A percentile compares a stretch with the other conserved stretches of the same genome.
These are phyloP conservation scores for Coprinopsis marcescibilis DNA, from an alignment of 768 basidiomycete genomes.

Conservation along the genomic window DNA sequence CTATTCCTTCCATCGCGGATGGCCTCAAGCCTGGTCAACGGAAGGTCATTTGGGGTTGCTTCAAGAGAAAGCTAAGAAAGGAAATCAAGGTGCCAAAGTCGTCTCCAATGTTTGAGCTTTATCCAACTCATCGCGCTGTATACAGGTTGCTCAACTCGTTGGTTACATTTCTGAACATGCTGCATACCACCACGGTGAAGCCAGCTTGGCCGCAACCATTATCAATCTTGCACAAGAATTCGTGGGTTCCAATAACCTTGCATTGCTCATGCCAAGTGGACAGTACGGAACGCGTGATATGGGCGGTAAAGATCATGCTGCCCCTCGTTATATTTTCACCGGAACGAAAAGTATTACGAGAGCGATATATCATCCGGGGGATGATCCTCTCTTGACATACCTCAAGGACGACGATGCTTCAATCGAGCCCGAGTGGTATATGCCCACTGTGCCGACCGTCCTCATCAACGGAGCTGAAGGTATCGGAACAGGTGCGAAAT, in stretches of 20 bases:
- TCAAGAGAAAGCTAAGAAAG: slow-evolving; percentile 88
- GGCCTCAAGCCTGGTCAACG: slow-evolving; percentile 97
- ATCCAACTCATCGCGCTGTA: slow-evolving; percentile 21
- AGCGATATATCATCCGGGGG: slow-evolving; percentile 71
- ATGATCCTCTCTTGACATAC: slow-evolving; percentile 80
- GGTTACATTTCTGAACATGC: slow-evolving; percentile 94
- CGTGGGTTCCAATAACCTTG: slow-evolving; percentile 94
- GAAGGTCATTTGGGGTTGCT: slow-evolving; percentile 94
- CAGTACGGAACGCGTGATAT: slow-evolving; percentile 92
- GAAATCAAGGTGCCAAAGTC: slow-evolving; percentile 70
- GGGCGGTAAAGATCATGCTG: slow-evolving; percentile 96
- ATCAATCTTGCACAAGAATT: slow-evolving; percentile 91
- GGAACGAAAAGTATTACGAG: slow-evolving; percentile 69
- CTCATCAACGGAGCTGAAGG: slow-evolving; percentile 94
- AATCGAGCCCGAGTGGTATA: slow-evolving; percentile 94
- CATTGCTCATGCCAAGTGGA: slow-evolving; percentile 80
- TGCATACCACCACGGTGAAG: slow-evolving; percentile 96
- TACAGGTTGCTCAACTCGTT: slow-evolving; percentile 81
- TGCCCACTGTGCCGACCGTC: slow-evolving; percentile 84
- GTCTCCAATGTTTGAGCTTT: background rate
- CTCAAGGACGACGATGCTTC: slow-evolving; percentile 78
- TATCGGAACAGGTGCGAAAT: slow-evolving; percentile 81
- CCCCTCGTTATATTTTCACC: slow-evolving; percentile 95
- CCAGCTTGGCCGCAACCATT: slow-evolving; percentile 81
- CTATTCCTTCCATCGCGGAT: slow-evolving; percentile 90